These are phyloP conservation scores for Leishmania martiniquensis DNA, from an alignment of 208 protist genomes.

Conservation along the genomic window DNA sequence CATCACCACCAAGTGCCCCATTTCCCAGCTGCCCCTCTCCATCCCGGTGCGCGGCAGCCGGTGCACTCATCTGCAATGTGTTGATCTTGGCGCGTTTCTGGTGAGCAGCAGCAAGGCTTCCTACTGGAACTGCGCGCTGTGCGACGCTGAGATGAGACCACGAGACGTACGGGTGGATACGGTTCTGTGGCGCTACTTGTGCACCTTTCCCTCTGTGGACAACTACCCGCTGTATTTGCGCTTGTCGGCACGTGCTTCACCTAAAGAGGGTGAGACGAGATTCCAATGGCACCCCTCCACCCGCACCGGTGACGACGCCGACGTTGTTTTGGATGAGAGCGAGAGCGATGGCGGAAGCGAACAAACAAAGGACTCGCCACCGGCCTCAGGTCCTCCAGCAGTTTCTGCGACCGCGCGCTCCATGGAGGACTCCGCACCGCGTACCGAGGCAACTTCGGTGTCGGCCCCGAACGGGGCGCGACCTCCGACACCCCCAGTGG, in stretches of 20 bases:
- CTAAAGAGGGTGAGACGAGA: background rate
- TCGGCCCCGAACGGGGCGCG: background rate
- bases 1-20: slow-evolving; percentile 78
- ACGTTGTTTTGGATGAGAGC: slow-evolving; percentile 34
- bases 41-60: slow-evolving; percentile 67
- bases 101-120: slow-evolving; percentile 61
- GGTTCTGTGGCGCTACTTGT: slow-evolving; percentile 63
- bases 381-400: background rate
- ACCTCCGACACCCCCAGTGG: background rate
- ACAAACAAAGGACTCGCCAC: background rate
- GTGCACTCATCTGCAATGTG: slow-evolving; percentile 82
- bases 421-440: background rate
- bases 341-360: slow-evolving; percentile 19
- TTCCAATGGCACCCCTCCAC: slow-evolving; percentile 45
- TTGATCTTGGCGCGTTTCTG: slow-evolving; percentile 75
- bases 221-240: slow-evolving; percentile 35
- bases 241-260: slow-evolving; percentile 25
- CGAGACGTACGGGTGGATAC: slow-evolving; percentile 68
- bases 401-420: background rate
- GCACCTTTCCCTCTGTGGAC: slow-evolving; percentile 13
- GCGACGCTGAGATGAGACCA: slow-evolving; percentile 63
- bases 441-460: background rate
- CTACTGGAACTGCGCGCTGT: slow-evolving; percentile 90
- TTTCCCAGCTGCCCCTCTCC: slow-evolving; percentile 69
- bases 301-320: slow-evolving; percentile 20